These are phyloP conservation scores for Penicillium sp. DNA, from an alignment of 2,329 filamentous ascomycete species.

Conservation along the genomic window DNA sequence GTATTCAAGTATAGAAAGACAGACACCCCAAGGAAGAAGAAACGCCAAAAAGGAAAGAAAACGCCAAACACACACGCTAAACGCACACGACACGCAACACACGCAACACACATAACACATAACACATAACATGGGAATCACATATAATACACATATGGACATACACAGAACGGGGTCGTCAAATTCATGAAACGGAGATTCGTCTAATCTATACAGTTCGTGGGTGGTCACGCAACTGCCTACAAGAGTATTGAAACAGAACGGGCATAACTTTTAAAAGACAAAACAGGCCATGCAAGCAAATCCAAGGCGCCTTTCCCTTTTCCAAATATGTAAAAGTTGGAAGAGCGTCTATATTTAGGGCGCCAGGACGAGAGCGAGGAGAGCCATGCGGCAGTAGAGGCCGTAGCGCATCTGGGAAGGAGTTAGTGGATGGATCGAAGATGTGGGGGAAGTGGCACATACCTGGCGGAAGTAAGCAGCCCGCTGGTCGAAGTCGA, in stretches of 20 bases:
- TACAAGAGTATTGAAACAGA: constrained; percentile 35
- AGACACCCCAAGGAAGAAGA: constrained; percentile 11
- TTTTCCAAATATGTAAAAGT: constrained; percentile 20
- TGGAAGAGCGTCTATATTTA: constrained; percentile 33
- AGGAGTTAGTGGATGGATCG: constrained; percentile 44
- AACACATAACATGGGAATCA: constrained; percentile 26
- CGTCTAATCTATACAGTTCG: constrained; percentile 40
- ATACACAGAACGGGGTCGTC: constrained; percentile 27
- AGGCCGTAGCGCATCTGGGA: constrained; percentile 92
- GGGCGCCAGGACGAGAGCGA: constrained; percentile 84
- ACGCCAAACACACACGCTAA: constrained; percentile 11
- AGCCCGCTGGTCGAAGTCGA: constrained; percentile 94
- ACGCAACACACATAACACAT: constrained; percentile 18
- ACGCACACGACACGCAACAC: constrained; percentile 23
- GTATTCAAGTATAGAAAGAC: background rate
- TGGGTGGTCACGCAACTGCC: constrained; percentile 30
- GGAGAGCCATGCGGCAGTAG: constrained; percentile 95
- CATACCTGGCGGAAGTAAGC: constrained; percentile 99
- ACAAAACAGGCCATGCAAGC: constrained; percentile 22
- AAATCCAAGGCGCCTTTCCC: constrained; percentile 22
- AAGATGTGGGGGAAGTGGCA: constrained; percentile 23
- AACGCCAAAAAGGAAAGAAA: constrained; percentile 12
- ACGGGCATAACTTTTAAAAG: constrained; percentile 34
- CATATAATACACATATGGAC: constrained; percentile 25
- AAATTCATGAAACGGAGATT: constrained; percentile 38